Conservation (phyloP, 202 grass and related monocot genomes). For the Cymbopogon flexuosus region DNA sequence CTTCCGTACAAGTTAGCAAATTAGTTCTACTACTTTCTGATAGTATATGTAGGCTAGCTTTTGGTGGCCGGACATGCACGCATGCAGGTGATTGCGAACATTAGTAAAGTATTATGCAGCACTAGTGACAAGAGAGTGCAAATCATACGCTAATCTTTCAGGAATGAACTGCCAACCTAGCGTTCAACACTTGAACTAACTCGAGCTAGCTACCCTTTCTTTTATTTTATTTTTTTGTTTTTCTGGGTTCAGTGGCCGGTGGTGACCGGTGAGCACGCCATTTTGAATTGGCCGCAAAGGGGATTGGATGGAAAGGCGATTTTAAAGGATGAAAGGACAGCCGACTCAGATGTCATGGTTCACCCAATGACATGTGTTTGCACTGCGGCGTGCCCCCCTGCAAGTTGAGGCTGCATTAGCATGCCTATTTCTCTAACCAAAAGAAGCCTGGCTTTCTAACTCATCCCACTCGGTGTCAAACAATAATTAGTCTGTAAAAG, state of each 20-base stretch:
- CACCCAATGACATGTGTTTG: slow-evolving; percentile 20
- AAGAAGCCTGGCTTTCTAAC: slow-evolving; percentile 43
- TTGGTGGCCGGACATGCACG: slow-evolving; percentile 13
- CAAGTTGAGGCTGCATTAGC: neutral
- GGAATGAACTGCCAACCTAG: slow-evolving; percentile 32
- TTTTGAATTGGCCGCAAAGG: slow-evolving; percentile 27
- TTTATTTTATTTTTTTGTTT: neutral
- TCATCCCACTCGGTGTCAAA: slow-evolving; percentile 38
- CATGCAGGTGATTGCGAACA: slow-evolving; percentile 16
- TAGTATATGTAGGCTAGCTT: neutral
- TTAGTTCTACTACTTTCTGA: slow-evolving; percentile 19
- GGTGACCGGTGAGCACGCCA: slow-evolving; percentile 31
- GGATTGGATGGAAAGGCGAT: neutral
- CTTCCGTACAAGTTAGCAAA: slow-evolving; percentile 28
- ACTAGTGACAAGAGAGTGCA: slow-evolving; percentile 18
- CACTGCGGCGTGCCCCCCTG: neutral
- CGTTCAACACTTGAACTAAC: slow-evolving; percentile 43
- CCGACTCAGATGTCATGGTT: slow-evolving; percentile 41
- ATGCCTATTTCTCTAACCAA: slow-evolving; percentile 19
- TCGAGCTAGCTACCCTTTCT: neutral
- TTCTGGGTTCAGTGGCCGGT: slow-evolving; percentile 17
- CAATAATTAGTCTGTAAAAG: slow-evolving; percentile 26
- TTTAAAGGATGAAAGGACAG: slow-evolving; percentile 9
- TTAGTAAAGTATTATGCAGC: neutral
- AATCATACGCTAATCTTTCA: slow-evolving; percentile 41